Percentiles rank a stretch among this genome's conserved stretches.
Evolutionary conservation across 2,329 filamentous ascomycete species (phyloP).

Genomic region (Eurotiales sp.): DNA sequence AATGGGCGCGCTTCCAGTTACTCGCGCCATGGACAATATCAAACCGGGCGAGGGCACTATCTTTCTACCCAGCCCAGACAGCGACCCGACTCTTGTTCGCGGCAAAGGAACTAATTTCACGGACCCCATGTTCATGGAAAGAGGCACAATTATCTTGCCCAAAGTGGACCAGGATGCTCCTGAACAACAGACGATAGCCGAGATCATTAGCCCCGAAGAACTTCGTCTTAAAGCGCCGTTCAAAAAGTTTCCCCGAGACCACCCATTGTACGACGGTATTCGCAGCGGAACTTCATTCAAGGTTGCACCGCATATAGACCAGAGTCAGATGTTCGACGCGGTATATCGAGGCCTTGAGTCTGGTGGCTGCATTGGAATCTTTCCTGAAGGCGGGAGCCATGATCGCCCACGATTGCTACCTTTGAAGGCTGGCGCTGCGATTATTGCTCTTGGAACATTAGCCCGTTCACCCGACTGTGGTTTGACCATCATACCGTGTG

Average conservation of each 20-base stretch:
- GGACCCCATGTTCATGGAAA: conserved; percentile 63
- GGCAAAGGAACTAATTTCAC: conserved; percentile 81
- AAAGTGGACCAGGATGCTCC: conserved; percentile 72
- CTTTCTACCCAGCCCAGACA: conserved; percentile 82
- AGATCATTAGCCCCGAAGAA: conserved; percentile 77
- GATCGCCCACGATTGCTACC: conserved; percentile 88
- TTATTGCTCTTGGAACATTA: conserved; percentile 91
- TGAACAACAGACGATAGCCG: conserved; percentile 75
- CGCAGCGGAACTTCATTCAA: conserved; percentile 74
- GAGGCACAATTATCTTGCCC: conserved; percentile 82
- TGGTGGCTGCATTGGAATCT: conserved; percentile 91
- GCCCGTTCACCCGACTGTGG: conserved; percentile 81
- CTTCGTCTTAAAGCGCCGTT: conserved; percentile 84
- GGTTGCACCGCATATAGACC: conserved; percentile 87
- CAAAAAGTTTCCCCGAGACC: conserved; percentile 59
- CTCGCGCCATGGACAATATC: conserved; percentile 82
- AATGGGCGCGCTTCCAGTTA: conserved; percentile 88
- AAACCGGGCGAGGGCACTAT: conserved; percentile 75
- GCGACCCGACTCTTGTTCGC: conserved; percentile 76
- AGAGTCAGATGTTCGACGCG: conserved; percentile 87
- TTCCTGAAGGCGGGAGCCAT: conserved; percentile 94
- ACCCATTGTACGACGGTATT: conserved; percentile 48
- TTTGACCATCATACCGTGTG: conserved; percentile 89
- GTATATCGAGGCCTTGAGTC: conserved; percentile 78
- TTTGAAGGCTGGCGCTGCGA: conserved; percentile 91